These are phyloP conservation scores for Sisymbrium altissimum DNA, from an alignment of 345 rosid genomes.

Conservation along the genomic window DNA sequence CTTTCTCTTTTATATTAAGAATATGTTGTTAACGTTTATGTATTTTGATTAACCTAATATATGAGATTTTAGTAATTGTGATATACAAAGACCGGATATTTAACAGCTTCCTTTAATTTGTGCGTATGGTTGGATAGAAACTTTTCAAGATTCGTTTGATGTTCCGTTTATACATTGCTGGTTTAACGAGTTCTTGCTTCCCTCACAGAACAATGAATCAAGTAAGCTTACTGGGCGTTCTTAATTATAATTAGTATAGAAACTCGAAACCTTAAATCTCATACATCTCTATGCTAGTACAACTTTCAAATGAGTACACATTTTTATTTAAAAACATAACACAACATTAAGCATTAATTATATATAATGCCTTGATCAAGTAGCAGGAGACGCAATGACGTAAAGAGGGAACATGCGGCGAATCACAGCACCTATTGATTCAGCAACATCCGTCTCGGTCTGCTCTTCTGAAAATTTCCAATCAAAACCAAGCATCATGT, in stretches of 20 bases:
- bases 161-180: neutral
- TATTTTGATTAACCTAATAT: too few species aligned
- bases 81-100: too few species aligned
- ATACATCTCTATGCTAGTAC: neutral
- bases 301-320: neutral
- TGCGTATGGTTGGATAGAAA: too few species aligned
- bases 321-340: neutral
- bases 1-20: too few species aligned
- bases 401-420: conserved; percentile 28
- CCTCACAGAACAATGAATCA: neutral
- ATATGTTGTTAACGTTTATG: too few species aligned
- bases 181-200: neutral
- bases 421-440: conserved; percentile 21
- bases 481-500: conserved; percentile 28
- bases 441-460: neutral
- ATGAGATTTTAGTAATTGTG: too few species aligned
- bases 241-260: neutral
- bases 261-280: neutral
- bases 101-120: too few species aligned
- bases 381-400: conserved; percentile 13
- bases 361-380: conserved; percentile 3
- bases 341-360: neutral
- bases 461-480: conserved; percentile 26
- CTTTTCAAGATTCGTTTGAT: too few species aligned
- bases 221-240: neutral